Base-by-base conservation (phyloP, 2,329 filamentous ascomycete genomes). In the Cladorrhinum sp. region DNA sequence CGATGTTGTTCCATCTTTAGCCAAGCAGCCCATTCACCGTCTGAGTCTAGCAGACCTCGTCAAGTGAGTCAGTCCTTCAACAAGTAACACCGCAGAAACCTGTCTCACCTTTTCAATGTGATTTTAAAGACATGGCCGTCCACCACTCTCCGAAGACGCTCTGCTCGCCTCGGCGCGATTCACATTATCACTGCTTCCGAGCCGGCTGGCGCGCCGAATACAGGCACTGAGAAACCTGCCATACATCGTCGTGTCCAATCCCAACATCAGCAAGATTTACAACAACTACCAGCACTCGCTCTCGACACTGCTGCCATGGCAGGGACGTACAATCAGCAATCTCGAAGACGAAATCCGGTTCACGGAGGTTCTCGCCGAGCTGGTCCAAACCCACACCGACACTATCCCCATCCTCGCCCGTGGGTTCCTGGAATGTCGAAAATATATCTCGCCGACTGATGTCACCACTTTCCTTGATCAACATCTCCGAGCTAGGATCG, bases 221-320 rank as follows among this genome's bases (percentile, higher is more conserved):
- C 91, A 96, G 74, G 92, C 92, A 49, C 81, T 99, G 18, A 89
- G 93, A 65, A 96, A 96, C 73, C 85, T 99, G 8, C 95, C 95
- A 0, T 99, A 94, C 75, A 98, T 99, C 66, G 94, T 99, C 59
- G 95, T 99, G 24, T 93, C 94, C n/a, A 98, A 99, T 73, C 91
- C 92, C 1, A 92, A 97, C 73, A 92, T 99, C 68, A 90, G 89
- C 24, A 88, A 89, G 70, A 99, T 99, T 66, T 96, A 98, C 80
- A 88, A 91, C 75, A 98, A 97, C 76, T 99, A 99, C 75, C 82
- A 96, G 50, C 93, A 97, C 75, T 96, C 92, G 2, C 80, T 99
- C 20, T 94, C 91, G 1, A 96, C 92, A 0, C 82, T 99, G 16
- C 84, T 98, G 3, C 93, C 94, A 4, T 97, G 94, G 78, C 71